Base-by-base conservation (phyloP, 805 yeast genomes). In the Candida fluviatilis region DNA sequence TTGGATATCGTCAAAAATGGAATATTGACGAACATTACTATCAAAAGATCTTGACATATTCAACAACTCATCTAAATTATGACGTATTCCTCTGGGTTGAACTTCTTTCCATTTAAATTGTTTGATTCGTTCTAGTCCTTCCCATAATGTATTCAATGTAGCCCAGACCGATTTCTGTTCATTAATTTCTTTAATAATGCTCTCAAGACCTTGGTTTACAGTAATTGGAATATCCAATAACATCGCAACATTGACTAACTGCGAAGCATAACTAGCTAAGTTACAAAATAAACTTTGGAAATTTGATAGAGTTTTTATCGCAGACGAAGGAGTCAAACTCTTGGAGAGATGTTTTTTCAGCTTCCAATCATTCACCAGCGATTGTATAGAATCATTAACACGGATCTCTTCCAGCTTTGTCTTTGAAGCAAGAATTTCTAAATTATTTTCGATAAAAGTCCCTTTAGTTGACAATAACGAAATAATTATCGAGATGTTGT, bases 121-220 rank as follows among this genome's bases (percentile, higher is more conserved):
- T 30, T 71, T 67, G 14, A 81, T 43, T 4, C 59, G 64, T 15
- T 69, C 66, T 2, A 83, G 51, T 1, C 68, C 56, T 4, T 58
- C 58, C 71, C 78, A 74, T 1, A 84, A 56, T 0, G 68, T 55
- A 32, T 76, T 73, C 25, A 87, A 64, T 0, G 82, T 65, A 1
- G 66, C 49, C 95, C 95, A 86, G 1, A 83, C 87, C 1, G 71
- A 50, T 40, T 66, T 73, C 26, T 82, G 66, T 34, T 82, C 84
- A 0, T 47, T 40, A 1, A 84, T 58, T 44, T 85, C 93, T 3
- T 66, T 71, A 0, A 54, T 16, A 2, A 72, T 48, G 0, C 49
- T 48, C 0, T 48, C 43, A 1, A 79, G 43, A 12, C 58, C 58
- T 4, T 47, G 56, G 12, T 45, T 40, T 0, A 56, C 36, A 0